These are phyloP conservation scores for Phytophthora sansomeana DNA, from an alignment of 352 stramenopile species.

Conservation along the genomic window DNA sequence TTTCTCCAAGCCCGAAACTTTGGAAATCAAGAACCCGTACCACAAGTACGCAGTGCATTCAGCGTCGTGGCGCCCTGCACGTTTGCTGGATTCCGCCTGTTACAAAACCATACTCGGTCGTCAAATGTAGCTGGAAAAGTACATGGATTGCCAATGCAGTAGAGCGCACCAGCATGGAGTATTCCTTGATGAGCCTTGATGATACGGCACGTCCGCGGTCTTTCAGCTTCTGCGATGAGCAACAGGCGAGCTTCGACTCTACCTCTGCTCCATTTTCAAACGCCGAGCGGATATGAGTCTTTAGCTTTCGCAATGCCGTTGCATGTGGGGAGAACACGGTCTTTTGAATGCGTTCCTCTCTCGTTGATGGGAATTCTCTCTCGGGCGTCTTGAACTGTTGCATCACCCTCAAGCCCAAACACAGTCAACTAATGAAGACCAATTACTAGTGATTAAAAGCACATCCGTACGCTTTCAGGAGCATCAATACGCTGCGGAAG, in stretches of 20 bases:
- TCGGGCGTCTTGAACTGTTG: conserved; percentile 79
- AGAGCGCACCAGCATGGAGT: conserved; percentile 62
- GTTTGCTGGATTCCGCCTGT: conserved; percentile 84
- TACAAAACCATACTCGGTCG: not conserved
- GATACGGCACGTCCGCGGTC: conserved; percentile 67
- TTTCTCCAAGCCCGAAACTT: not conserved
- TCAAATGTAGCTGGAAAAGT: too few relatives aligned
- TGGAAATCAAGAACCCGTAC: conserved; percentile 32
- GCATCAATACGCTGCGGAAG: conserved; percentile 81
- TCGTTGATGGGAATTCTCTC: conserved; percentile 53
- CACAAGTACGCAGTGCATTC: conserved; percentile 87
- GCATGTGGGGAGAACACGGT: conserved; percentile 77
- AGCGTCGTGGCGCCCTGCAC: conserved; percentile 79
- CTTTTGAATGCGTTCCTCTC: conserved; percentile 77
- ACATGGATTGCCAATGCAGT: not conserved
- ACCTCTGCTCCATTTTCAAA: conserved; percentile 64
- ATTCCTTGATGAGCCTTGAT: conserved; percentile 84
- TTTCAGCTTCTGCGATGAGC: conserved; percentile 71
- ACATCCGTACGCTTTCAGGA: conserved; percentile 54
- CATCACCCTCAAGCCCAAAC: not conserved
- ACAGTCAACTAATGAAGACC: not conserved
- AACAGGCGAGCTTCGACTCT: conserved; percentile 58
- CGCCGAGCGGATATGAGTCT: conserved; percentile 47
- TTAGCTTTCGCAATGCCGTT: conserved; percentile 58
- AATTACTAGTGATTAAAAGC: not conserved